A percentile compares a stretch with the other conserved stretches of the same genome.
Conservation (phyloP, 345 rosid species). For the Acer saccharum region DNA sequence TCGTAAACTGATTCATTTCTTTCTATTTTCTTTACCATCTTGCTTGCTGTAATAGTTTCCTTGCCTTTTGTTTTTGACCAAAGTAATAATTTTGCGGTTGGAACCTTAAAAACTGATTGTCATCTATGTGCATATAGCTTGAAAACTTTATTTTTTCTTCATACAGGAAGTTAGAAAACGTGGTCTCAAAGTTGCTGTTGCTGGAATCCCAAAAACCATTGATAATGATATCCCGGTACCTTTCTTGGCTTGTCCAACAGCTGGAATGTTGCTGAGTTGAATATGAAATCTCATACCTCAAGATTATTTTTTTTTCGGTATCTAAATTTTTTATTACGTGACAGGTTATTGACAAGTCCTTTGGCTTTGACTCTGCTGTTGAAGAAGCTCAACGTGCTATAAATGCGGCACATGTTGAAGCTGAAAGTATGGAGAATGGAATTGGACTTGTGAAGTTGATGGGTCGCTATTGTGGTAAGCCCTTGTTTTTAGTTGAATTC, state of each 20-base stretch:
- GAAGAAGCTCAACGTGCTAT: conserved; percentile 97
- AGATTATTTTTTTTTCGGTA: not conserved
- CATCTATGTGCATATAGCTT: not conserved
- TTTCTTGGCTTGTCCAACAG: not conserved
- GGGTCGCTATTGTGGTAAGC: conserved; percentile 90
- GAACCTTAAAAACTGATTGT: not conserved
- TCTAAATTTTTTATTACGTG: not conserved
- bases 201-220: conserved; percentile 86
- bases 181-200: conserved; percentile 84
- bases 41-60: not conserved
- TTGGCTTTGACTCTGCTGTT: conserved; percentile 94
- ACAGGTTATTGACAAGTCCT: conserved; percentile 78
- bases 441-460: conserved; percentile 88
- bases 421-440: conserved; percentile 77
- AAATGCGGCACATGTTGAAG: conserved; percentile 92
- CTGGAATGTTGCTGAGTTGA: not conserved
- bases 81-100: not conserved
- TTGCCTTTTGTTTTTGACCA: not conserved
- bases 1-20: not conserved
- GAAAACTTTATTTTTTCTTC: not conserved
- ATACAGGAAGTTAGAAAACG: conserved; percentile 74
- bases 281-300: not conserved
- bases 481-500: conserved; percentile 15
- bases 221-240: conserved; percentile 87
- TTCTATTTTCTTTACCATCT: not conserved